Conservation (phyloP, 495 filamentous ascomycete genomes). For the Tuber magnatum region DNA sequence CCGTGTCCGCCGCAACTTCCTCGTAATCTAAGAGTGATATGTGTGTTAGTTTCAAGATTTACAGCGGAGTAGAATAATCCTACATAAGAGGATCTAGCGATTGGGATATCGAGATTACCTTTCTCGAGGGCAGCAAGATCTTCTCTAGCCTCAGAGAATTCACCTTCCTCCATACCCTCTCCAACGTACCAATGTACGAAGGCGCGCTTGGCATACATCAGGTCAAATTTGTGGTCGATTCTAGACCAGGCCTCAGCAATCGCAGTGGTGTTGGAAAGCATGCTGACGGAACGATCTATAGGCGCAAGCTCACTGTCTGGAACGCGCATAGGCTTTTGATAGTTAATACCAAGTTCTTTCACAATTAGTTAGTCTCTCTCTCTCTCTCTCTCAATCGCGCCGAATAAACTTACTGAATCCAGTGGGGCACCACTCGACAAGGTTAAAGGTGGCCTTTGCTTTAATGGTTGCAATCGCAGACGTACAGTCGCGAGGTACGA, state of each 20-base stretch:
- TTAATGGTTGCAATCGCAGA: conserved; percentile 87
- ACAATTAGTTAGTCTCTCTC: conserved; percentile 3
- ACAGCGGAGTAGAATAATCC: conserved; percentile 42
- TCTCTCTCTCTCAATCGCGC: not conserved
- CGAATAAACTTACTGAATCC: conserved; percentile 61
- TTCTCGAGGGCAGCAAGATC: conserved; percentile 76
- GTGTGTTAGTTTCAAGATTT: conserved; percentile 41
- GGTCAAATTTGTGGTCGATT: conserved; percentile 96
- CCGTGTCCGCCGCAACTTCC: conserved; percentile 69
- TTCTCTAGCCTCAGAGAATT: conserved; percentile 98
- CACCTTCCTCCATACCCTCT: conserved; percentile 99
- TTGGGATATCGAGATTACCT: conserved; percentile 13
- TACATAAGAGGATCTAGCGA: not conserved
- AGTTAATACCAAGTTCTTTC: conserved; percentile 93
- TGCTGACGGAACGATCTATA: conserved; percentile 96
- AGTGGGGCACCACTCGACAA: conserved; percentile 99
- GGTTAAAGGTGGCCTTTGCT: conserved; percentile 97
- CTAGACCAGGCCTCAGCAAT: conserved; percentile 98
- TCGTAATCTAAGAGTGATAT: conserved; percentile 61
- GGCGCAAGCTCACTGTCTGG: conserved; percentile 95
- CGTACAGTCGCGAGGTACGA: conserved; percentile 92
- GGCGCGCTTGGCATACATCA: conserved; percentile 99
- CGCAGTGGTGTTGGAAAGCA: conserved; percentile 98
- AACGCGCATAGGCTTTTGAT: conserved; percentile 89
- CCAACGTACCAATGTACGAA: conserved; percentile 99